phyloP scores from a whole-genome alignment of 2,329 filamentous ascomycete genomes.

The Ophiostoma ulmi region DNA sequence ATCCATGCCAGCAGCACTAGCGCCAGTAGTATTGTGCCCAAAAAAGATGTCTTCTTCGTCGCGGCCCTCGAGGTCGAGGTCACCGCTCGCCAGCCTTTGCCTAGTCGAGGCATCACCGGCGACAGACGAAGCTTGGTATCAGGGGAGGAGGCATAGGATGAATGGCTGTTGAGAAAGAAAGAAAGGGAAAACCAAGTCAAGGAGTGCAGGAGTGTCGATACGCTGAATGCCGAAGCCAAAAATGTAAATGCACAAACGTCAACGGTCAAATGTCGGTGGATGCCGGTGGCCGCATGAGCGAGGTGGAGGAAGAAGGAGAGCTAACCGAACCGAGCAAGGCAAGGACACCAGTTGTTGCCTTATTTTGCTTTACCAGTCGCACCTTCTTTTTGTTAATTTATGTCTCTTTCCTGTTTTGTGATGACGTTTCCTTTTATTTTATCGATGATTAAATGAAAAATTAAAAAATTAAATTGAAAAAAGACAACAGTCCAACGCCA shows the following conservation, averaged over 20 bases:
- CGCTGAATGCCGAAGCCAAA: not conserved
- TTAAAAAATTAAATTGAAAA: not conserved
- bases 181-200: not conserved
- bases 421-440: not conserved
- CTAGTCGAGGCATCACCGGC: constrained; percentile 39
- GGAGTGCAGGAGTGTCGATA: not conserved
- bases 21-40: not conserved
- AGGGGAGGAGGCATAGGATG: constrained; percentile 33
- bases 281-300: not conserved
- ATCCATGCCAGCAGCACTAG: constrained; percentile 38
- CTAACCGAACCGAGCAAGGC: not conserved
- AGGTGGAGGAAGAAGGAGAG: not conserved
- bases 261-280: too few species aligned
- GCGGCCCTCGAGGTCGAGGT: constrained; percentile 14
- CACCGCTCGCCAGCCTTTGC: constrained; percentile 27
- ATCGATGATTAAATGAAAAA: not conserved
- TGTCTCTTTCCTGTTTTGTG: not conserved
- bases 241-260: not conserved
- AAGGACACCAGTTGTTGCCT: not conserved
- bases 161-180: not conserved
- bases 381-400: not conserved
- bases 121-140: constrained; percentile 30
- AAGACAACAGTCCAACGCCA: too few species aligned
- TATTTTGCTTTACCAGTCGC: not conserved
- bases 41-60: not conserved